These are phyloP conservation scores for Botrytis deweyae DNA, from an alignment of 2,329 filamentous ascomycete species.

Conservation along the genomic window DNA sequence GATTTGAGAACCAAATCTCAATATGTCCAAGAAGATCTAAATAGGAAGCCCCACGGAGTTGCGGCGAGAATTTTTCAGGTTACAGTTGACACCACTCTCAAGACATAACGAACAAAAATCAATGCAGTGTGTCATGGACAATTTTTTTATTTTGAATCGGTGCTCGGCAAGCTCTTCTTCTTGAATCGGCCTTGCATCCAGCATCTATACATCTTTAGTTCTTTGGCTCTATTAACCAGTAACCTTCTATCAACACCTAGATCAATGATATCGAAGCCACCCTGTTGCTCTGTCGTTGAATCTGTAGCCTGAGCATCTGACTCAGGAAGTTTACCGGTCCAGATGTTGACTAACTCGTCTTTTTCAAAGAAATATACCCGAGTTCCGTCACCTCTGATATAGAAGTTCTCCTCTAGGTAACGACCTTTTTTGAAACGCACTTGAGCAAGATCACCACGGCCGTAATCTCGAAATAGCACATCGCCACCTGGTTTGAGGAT, in stretches of 20 bases:
- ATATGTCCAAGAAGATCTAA: neutral
- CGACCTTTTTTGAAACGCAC: slow-evolving; percentile 95
- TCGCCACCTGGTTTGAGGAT: slow-evolving; percentile 90
- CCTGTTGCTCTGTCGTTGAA: slow-evolving; percentile 24
- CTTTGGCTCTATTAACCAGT: slow-evolving; percentile 85
- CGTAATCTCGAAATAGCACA: slow-evolving; percentile 95
- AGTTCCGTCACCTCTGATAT: slow-evolving; percentile 91
- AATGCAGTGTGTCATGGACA: neutral
- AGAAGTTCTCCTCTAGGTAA: slow-evolving; percentile 96
- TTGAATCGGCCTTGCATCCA: slow-evolving; percentile 87
- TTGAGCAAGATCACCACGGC: slow-evolving; percentile 90
- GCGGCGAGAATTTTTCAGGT: neutral
- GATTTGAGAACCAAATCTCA: neutral
- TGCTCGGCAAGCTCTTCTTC: slow-evolving; percentile 45
- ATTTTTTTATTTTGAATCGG: neutral
- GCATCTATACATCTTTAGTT: slow-evolving; percentile 97
- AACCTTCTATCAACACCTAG: slow-evolving; percentile 84
- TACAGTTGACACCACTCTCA: neutral
- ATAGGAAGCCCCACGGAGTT: neutral
- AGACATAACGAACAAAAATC: neutral
- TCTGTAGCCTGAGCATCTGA: slow-evolving; percentile 21
- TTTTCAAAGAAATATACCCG: slow-evolving; percentile 96
- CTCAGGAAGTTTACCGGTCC: slow-evolving; percentile 52
- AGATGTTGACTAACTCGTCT: slow-evolving; percentile 77
- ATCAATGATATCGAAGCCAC: slow-evolving; percentile 68